Conservation (phyloP, 106 monocot genomes). For the Xerophyta viscosa region DNA sequence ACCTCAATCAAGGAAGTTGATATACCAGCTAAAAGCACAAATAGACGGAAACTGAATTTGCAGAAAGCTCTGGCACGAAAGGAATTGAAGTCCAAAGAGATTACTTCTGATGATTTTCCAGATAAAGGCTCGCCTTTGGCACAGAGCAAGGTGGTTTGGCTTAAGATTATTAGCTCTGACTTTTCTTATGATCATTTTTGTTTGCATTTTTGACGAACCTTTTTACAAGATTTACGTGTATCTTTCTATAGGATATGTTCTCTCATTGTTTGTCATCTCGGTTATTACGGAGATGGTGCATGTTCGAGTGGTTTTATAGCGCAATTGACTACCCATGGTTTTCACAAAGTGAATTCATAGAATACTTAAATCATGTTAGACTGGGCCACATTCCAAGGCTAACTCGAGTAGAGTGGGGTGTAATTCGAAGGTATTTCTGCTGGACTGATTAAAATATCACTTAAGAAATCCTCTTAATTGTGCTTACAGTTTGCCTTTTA, state of each 20-base stretch:
- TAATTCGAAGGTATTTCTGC: conserved; percentile 73
- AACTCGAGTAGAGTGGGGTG: conserved; percentile 97
- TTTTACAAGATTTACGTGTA: background rate
- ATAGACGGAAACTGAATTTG: conserved; percentile 51
- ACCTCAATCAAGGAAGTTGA: conserved; percentile 14
- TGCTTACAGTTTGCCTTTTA: background rate
- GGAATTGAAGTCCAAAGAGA: conserved; percentile 41
- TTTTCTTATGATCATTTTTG: background rate
- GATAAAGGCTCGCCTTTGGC: conserved; percentile 16
- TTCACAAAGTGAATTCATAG: conserved; percentile 94
- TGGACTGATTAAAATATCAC: background rate
- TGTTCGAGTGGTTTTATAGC: conserved; percentile 98
- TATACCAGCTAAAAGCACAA: conserved; percentile 28
- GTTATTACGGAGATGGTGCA: conserved; percentile 84
- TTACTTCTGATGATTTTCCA: conserved; percentile 29
- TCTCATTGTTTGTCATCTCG: conserved; percentile 60
- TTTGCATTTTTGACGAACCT: background rate
- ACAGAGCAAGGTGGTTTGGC: conserved; percentile 19
- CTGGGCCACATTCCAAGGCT: conserved; percentile 94
- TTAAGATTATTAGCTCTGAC: conserved; percentile 31
- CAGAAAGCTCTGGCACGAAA: conserved; percentile 39
- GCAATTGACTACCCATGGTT: conserved; percentile 99
- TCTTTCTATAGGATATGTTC: conserved; percentile 54
- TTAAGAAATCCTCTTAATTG: background rate
- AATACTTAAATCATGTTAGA: conserved; percentile 91